phyloP scores from a whole-genome alignment of 2,329 filamentous ascomycete genomes.

The Aspergillus pseudoglaucus region DNA sequence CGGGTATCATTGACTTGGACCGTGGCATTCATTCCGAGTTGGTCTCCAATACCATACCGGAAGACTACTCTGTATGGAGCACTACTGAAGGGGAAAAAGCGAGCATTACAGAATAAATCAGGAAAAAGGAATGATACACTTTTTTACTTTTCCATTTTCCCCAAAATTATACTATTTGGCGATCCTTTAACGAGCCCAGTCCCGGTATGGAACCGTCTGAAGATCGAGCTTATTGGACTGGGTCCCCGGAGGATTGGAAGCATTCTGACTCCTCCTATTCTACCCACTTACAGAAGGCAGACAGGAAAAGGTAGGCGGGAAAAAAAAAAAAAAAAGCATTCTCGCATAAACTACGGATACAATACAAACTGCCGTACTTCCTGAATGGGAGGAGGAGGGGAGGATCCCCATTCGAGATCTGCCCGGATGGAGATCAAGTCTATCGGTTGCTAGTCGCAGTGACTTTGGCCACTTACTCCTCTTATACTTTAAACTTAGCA shows the following conservation, averaged over 20 bases:
- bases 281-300: slow-evolving; percentile 2
- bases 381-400: slow-evolving; percentile 4
- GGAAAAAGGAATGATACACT: slow-evolving; percentile 3
- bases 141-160: too few relatives aligned
- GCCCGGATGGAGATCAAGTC: slow-evolving; percentile 28
- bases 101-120: slow-evolving; percentile 1
- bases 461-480: slow-evolving; percentile 26
- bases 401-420: slow-evolving; percentile 18
- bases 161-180: slow-evolving; percentile 3
- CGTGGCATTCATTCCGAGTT: slow-evolving; percentile 18
- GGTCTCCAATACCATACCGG: slow-evolving; percentile 15
- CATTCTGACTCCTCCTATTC: slow-evolving; percentile 8
- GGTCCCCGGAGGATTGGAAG: slow-evolving; percentile 15
- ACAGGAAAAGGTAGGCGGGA: slow-evolving; percentile 1
- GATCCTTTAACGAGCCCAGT: not conserved
- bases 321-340: slow-evolving; percentile 1
- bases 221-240: slow-evolving; percentile 12
- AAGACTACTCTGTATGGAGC: slow-evolving; percentile 5
- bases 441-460: slow-evolving; percentile 28
- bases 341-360: not conserved
- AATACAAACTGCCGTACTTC: not conserved
- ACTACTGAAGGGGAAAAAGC: slow-evolving; percentile 8
- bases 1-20: slow-evolving; percentile 19
- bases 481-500: not conserved
- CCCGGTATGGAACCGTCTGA: slow-evolving; percentile 4